Evolutionary conservation across 2,329 filamentous ascomycete species (phyloP), one percentile per base, ranked within the genome.

Genomic region (Bipolaris bicolor): DNA sequence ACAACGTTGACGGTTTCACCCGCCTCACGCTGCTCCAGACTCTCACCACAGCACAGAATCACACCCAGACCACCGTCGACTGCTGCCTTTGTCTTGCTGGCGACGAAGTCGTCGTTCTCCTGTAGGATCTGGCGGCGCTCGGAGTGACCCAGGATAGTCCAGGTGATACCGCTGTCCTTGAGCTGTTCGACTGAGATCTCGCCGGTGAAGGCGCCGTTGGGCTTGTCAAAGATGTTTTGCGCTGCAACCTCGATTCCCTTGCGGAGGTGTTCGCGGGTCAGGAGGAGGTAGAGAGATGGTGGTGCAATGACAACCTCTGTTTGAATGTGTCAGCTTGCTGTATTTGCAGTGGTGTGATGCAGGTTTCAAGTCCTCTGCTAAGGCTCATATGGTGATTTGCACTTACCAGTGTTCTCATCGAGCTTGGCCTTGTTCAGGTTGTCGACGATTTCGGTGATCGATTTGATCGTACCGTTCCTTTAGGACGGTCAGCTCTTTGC

Each of bases 21-120:
- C 63, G 86, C 84, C 84, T 97, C 93, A 68, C 94, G 89, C 83
- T 96, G 88, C 86, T 97, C 91, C 64, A 98, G 86, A 70, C 88
- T 92, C 88, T 99, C 95, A 72, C 95, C 95, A 78, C 92, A 95
- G 88, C 95, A 99, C 82, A 97, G 90, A 80, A 99, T 97, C 75
- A 98, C 95, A 68, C 87, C 84, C 66, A 99, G 77, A 62, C 92
- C 94, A 73, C 90, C 90, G 74, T 96, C 91, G 58, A 95, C 84
- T 61, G 95, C 92, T 72, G 88, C 88, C 87, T 96, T 97, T 79
- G 92, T 95, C 90, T 99, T 99, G 82, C 85, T 87, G 63, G 94
- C 92, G 67, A 98, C 87, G 70, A 95, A 88, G 73, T 84, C 69
- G 43, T 97, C 92, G 65, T 85, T 85, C 85, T 99, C 95, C 78